Evolutionary conservation across 2,329 filamentous ascomycete species (phyloP), one percentile per base, ranked within the genome.

Genomic region (Colletotrichum horii): DNA sequence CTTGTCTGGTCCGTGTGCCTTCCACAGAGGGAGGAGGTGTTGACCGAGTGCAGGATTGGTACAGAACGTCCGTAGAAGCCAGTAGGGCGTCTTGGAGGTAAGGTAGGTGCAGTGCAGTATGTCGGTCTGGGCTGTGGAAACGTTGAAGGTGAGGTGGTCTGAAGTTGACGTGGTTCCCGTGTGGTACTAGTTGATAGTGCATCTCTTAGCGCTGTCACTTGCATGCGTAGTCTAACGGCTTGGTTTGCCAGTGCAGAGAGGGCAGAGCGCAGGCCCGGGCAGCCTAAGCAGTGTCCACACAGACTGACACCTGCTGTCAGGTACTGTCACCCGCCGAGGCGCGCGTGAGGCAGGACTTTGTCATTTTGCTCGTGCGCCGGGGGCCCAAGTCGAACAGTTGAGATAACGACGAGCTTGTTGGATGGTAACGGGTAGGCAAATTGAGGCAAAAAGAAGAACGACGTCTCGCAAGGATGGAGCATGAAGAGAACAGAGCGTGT

Each of bases 171-270:
- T 73, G 64, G 73, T 75, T 60, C 70, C 70, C 64, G 72, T 43
- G 61, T 66, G 36, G 56, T 68, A 28, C 56, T 68, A 64, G 62
- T 55, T 19, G 64, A 52, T 43, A 48, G 73, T 67, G 70, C 70
- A 48, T 64, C 73, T 62, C 26, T 68, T 75, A 72, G 69, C 62
- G 73, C 55, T 64, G 73, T 73, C 70, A 75, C 73, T 75, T 73
- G 70, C 73, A 75, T 72, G 34, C 62, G n/a, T 60, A 73, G 64
- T 65, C 64, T 26, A 75, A 73, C 73, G 70, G 73, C 68, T 36
- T 60, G 72, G 61, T 62, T 71, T 71, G 60, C 65, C 60, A 61
- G 43, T 64, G 71, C 71, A 65, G 60, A 61, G 60, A 38, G 55
- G 56, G 61, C 26, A 72, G 73, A 68, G 38, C 38, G 38, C 19